These are phyloP conservation scores for Teratosphaeria pseudoeucalypti DNA, from an alignment of 2,329 filamentous ascomycete species.

Conservation along the genomic window DNA sequence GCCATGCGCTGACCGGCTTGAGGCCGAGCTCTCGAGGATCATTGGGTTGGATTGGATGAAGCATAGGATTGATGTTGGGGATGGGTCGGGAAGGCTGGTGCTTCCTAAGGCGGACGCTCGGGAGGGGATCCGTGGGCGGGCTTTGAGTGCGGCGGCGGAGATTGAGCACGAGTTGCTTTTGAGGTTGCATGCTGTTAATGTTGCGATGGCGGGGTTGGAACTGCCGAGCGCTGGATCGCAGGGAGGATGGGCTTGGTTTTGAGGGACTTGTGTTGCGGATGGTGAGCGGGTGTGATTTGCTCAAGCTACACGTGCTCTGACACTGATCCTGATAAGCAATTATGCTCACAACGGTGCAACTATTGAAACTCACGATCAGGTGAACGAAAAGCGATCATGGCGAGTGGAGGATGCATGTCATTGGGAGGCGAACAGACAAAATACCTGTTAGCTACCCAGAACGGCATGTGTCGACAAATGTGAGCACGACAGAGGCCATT, in stretches of 20 bases:
- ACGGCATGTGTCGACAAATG: too few relatives aligned
- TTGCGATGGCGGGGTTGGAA: not conserved
- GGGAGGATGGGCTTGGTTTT: not conserved
- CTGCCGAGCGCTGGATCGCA: not conserved
- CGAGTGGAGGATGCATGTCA: too few relatives aligned
- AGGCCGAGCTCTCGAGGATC: not conserved
- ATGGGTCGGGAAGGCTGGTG: not conserved
- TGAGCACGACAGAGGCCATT: too few relatives aligned
- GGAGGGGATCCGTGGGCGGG: not conserved
- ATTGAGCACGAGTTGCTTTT: not conserved
- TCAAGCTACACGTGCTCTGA: not conserved
- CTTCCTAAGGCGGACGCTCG: not conserved
- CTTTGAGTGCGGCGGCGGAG: not conserved
- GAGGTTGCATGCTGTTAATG: not conserved
- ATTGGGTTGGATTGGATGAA: not conserved
- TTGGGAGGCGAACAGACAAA: too few relatives aligned
- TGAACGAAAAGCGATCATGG: too few relatives aligned
- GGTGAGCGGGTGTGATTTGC: not conserved
- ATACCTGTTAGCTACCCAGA: too few relatives aligned
- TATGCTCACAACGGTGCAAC: too few relatives aligned
- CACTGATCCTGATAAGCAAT: not conserved
- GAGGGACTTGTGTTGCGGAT: not conserved
- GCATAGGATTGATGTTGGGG: not conserved
- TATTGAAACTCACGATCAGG: too few relatives aligned
- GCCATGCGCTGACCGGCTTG: not conserved